Percentiles rank a stretch among this genome's conserved stretches.
Evolutionary conservation across 73 alveolate genomes (phyloP).

Genomic region (Paramecium primaurelia): DNA sequence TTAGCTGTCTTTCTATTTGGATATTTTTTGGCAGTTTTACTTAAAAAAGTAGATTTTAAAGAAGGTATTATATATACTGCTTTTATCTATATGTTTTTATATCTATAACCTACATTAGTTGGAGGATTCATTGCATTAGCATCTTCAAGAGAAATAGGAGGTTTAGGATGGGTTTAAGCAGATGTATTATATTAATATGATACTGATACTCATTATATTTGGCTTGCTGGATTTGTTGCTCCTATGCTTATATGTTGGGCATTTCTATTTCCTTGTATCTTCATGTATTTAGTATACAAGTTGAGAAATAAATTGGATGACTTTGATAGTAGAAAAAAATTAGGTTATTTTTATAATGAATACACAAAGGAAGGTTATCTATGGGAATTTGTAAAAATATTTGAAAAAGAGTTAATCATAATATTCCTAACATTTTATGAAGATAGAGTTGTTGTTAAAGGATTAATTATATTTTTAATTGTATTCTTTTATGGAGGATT

Average conservation of each 20-base stretch:
- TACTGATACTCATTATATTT: neutral
- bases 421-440: constrained; percentile 31
- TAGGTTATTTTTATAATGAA: constrained; percentile 36
- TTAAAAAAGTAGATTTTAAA: neutral
- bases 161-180: constrained; percentile 6
- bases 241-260: constrained; percentile 40
- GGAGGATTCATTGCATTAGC: constrained; percentile 41
- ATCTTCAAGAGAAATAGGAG: neutral
- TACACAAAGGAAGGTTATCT: constrained; percentile 24
- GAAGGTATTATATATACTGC: constrained; percentile 32
- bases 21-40: neutral
- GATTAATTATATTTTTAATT: neutral
- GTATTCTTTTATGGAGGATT: constrained; percentile 46
- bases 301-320: neutral
- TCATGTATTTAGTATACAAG: neutral
- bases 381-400: constrained; percentile 35
- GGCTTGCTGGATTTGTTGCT: neutral
- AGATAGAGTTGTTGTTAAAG: constrained; percentile 24
- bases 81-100: constrained; percentile 12
- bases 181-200: constrained; percentile 29
- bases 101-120: constrained; percentile 11
- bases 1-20: constrained; percentile 19
- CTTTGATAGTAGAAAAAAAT: neutral
- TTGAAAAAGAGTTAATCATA: neutral
- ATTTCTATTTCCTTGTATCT: constrained; percentile 26